Evolutionary conservation across 1,139 yeast species (phyloP), one percentile per base, ranked within the genome.

Genomic region (Taphrina wiesneri): DNA sequence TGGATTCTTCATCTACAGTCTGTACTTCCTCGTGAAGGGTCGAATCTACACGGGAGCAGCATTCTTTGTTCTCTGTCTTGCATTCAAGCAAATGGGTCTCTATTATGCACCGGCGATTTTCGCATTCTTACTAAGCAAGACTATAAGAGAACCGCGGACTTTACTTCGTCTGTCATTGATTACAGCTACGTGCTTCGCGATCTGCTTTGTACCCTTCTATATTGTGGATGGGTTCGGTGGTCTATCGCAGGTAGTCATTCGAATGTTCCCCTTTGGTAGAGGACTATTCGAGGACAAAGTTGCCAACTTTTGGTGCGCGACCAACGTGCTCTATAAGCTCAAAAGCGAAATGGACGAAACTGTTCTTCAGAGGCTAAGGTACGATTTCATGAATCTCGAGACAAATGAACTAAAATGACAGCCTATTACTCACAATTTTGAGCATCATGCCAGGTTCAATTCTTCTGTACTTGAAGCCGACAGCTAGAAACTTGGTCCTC

Each of bases 281-380:
- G 99, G 99, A 0, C 81, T 95, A n/a, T 93, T 95, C 81, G 99
- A 93, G 76, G 99, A 93, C 75, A 93, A 93, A 75, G 99, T 95
- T 15, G 97, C 97, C 60, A 93, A 92, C 74, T 87, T 93, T 72
- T 93, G 99, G 99, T 92, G 99, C 75, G 87, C 96, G 9, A 79
- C 91, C 1, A 93, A 93, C 75, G 80, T 88, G 0, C 71, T 90
- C 13, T 75, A 92, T 73, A 93, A 93, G 74, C 87, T 90, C 73
- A 85, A 84, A 70, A 74, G 77, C 2, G 68, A 81, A 17, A 19
- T 43, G 23, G 26, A 21, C 19, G 21, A 13, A 9, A 32, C 11
- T 43, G 30, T 21, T 15, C 64, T 60, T 2, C 64, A 60, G 17
- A n/a, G 51, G 13, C 11, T 41, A 19, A 60, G 56, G 56, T 56